These are phyloP conservation scores for Phytopythium mirpurense DNA, from an alignment of 352 stramenopile species.

Conservation along the genomic window DNA sequence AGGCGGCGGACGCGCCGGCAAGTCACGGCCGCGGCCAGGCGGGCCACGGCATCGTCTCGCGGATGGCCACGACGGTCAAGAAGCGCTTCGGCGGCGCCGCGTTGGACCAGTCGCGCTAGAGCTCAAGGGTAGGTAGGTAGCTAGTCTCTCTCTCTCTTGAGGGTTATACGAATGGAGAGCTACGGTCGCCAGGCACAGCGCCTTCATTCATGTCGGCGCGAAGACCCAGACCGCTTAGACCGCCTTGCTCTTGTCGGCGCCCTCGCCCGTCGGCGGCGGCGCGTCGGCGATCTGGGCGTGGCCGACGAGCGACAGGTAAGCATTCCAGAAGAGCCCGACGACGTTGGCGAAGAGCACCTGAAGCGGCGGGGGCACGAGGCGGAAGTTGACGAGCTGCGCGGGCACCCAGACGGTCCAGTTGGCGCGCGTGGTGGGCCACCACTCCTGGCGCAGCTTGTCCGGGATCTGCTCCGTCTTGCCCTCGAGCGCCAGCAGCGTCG, in stretches of 20 bases:
- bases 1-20: background rate
- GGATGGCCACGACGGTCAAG: slow-evolving; percentile 51
- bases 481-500: slow-evolving; percentile 58
- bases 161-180: no score
- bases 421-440: slow-evolving; percentile 68
- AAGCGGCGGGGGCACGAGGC: slow-evolving; percentile 64
- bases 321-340: slow-evolving; percentile 78
- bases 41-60: slow-evolving; percentile 24
- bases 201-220: no score
- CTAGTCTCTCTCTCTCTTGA: no score
- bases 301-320: slow-evolving; percentile 77
- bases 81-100: slow-evolving; percentile 28
- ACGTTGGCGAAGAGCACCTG: slow-evolving; percentile 85
- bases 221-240: no score
- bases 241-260: no score
- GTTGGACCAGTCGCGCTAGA: background rate
- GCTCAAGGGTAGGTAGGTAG: no score
- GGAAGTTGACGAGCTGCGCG: slow-evolving; percentile 78
- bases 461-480: slow-evolving; percentile 40
- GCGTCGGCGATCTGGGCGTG: slow-evolving; percentile 20
- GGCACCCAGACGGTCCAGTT: slow-evolving; percentile 84
- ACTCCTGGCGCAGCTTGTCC: slow-evolving; percentile 65
- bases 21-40: background rate
- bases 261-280: background rate
- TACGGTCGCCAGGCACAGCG: no score